Evolutionary conservation across 2,329 filamentous ascomycete genomes (phyloP), one percentile per base, ranked within the genome.

Genomic region (Claviceps sp.): DNA sequence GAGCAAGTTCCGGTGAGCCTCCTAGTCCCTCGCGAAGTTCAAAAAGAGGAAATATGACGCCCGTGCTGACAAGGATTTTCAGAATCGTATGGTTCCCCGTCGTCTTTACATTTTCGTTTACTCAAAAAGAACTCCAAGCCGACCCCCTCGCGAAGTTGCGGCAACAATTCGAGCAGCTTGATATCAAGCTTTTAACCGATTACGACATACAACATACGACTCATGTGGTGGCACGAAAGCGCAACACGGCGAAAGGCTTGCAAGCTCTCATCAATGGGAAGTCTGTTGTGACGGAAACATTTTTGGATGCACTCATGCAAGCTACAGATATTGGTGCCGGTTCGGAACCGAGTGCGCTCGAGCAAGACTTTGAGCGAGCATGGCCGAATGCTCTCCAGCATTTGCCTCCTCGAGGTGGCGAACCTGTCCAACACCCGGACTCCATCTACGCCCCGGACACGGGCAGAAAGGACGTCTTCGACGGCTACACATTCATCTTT

Each of bases 401-500:
- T 63, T 72, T 95, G 14, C 89, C 91, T 0, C 80, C 84, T 0
- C 76, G 79, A 5, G 87, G 85, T 1, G 82, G 82, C 48, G 91
- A 97, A 64, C 85, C 86, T 0, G 78, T 83, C 2, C 74, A 82
- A 38, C 78, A 85, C 47, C 78, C 82, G 0, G 72, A 79, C 9
- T 76, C 79, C n/a, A 77, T 81, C 13, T 91, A 95, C 62, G 73
- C 76, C 7, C 91, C 93, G 0, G 79, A 91, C 55, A 57, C 72
- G 0, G 67, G 70, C 16, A 78, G 93, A 20, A 70, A 72, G 7
- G 80, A 83, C 30, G 74, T 98, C 1, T 97, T 98, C 58, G 80
- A 87, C 11, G 87, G 87, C 2, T 93, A 90, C 61, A 91, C 84
- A 0, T 96, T 97, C 62, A 74, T 98, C 3, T 95, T 97, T 61